Percentiles rank a stretch among this genome's conserved stretches.
Evolutionary conservation across 176 grass and related monocot species (phyloP).

Genomic region (Juncus inflexus): DNA sequence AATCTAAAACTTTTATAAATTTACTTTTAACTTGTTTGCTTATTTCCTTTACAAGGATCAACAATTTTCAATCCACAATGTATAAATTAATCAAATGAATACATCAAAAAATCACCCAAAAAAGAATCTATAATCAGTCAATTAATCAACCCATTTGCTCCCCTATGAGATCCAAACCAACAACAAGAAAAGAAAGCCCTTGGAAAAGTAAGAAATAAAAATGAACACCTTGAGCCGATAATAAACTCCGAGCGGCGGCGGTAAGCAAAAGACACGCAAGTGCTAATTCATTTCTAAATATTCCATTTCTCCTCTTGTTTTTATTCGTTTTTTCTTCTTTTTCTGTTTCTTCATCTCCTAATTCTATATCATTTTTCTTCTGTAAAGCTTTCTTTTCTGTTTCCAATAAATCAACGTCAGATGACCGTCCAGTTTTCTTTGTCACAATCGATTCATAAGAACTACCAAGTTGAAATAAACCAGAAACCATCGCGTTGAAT

Average conservation of each 20-base stretch:
- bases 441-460: constrained; percentile 87
- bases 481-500: constrained; percentile 86
- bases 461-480: constrained; percentile 79
- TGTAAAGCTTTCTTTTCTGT: constrained; percentile 18
- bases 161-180: constrained; percentile 40
- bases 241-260: constrained; percentile 31
- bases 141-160: constrained; percentile 29
- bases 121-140: background rate
- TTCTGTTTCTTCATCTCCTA: constrained; percentile 11
- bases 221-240: constrained; percentile 40
- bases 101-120: constrained; percentile 1
- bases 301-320: constrained; percentile 20
- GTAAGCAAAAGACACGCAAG: constrained; percentile 33
- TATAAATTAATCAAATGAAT: constrained; percentile 20
- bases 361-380: constrained; percentile 22
- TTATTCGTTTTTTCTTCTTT: constrained; percentile 21
- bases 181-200: constrained; percentile 36
- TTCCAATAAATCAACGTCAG: constrained; percentile 13
- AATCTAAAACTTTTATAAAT: no score
- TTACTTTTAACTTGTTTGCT: no score
- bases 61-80: constrained; percentile 1
- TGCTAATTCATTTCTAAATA: constrained; percentile 29
- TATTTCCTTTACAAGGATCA: no score
- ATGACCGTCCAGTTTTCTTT: constrained; percentile 46
- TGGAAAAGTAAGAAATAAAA: constrained; percentile 41